Conservation (phyloP, 2,329 filamentous ascomycete genomes). For the Ophiocordyceps sinensis region DNA sequence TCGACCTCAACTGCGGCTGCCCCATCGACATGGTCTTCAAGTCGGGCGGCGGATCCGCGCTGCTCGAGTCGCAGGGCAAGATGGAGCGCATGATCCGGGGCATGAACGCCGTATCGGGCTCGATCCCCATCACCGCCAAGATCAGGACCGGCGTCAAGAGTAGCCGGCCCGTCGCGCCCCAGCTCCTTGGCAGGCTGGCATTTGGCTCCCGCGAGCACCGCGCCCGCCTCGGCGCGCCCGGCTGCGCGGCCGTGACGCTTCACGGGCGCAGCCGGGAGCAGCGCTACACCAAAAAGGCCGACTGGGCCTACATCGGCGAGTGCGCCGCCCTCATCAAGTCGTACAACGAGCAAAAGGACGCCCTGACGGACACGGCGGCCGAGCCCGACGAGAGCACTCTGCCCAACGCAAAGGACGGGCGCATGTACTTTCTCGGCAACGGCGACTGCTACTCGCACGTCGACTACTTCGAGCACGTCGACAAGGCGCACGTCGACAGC, state of each 20-base stretch:
- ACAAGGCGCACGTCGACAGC: constrained; percentile 69
- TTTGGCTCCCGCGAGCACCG: constrained; percentile 64
- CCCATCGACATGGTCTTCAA: constrained; percentile 91
- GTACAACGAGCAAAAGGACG: constrained; percentile 55
- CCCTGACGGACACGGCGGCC: constrained; percentile 57
- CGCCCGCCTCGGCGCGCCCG: constrained; percentile 57
- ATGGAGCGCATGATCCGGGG: constrained; percentile 88
- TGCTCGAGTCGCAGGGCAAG: constrained; percentile 79
- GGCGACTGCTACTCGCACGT: constrained; percentile 90
- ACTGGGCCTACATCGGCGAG: constrained; percentile 90
- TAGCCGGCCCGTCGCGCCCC: constrained; percentile 62
- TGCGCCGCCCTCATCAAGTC: constrained; percentile 72
- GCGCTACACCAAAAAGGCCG: constrained; percentile 80
- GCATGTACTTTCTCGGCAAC: constrained; percentile 87
- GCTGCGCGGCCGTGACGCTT: constrained; percentile 87
- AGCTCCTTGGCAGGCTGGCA: constrained; percentile 68
- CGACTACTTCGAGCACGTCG: constrained; percentile 69
- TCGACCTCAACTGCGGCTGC: constrained; percentile 94
- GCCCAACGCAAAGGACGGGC: constrained; percentile 48
- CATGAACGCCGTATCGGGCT: constrained; percentile 86
- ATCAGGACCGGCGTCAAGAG: constrained; percentile 84
- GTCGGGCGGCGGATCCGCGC: constrained; percentile 74
- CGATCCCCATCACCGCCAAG: constrained; percentile 87
- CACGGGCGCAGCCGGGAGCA: constrained; percentile 91
- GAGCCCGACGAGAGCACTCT: constrained; percentile 66